Conservation (phyloP, 2,329 filamentous ascomycete genomes). For the Phialophora chinensis region DNA sequence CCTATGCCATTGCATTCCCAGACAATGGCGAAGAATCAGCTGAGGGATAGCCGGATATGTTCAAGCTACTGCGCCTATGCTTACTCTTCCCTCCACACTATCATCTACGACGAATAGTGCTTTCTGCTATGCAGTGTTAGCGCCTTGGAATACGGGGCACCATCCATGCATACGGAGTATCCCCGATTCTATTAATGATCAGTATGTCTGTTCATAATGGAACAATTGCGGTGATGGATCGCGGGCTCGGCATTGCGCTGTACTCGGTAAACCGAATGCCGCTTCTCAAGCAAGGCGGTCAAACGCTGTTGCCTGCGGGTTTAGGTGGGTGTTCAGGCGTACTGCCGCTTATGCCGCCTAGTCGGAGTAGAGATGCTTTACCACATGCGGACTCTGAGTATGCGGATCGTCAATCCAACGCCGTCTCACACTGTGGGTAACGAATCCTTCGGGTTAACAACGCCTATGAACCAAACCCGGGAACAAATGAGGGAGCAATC, state of each 20-base stretch:
- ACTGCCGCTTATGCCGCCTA: too few species aligned
- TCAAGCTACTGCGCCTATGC: not conserved
- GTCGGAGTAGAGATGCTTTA: not conserved
- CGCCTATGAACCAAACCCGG: not conserved
- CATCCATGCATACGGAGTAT: not conserved
- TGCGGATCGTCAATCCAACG: not conserved
- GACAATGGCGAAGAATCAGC: not conserved
- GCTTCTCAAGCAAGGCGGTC: not conserved
- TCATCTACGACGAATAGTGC: not conserved
- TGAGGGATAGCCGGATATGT: not conserved
- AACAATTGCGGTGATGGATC: not conserved
- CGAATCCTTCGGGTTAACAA: not conserved
- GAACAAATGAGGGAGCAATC: too few species aligned
- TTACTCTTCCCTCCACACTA: not conserved
- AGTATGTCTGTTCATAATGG: not conserved
- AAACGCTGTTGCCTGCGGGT: not conserved
- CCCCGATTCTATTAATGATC: not conserved
- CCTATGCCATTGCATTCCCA: not conserved
- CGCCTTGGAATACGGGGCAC: not conserved
- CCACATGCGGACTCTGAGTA: not conserved
- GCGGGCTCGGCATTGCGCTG: not conserved
- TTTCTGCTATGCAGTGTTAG: not conserved
- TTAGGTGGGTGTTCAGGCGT: not conserved
- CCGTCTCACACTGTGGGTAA: not conserved
- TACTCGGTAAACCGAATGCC: not conserved